These are phyloP conservation scores for Trichophaea hybrida DNA, from an alignment of 2,329 filamentous ascomycete genomes.

Conservation along the genomic window DNA sequence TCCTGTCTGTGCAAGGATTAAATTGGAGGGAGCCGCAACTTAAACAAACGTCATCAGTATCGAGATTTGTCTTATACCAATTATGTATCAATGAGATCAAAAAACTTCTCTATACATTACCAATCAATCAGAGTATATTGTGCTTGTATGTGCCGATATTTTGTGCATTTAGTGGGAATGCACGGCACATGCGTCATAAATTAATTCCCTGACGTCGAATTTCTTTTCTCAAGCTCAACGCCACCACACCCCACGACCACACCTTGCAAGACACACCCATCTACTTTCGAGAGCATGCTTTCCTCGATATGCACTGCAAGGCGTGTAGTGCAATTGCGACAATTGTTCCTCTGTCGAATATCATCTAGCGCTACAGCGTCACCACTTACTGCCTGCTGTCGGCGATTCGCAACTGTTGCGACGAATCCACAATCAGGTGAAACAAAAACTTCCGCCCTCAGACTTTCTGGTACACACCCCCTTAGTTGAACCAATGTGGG, in stretches of 20 bases:
- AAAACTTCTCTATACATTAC: neutral
- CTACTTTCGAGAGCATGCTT: slow-evolving; percentile 1
- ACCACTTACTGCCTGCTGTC: neutral
- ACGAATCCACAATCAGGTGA: neutral
- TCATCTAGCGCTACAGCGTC: neutral
- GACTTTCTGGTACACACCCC: neutral
- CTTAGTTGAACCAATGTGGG: neutral
- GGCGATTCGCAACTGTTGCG: neutral
- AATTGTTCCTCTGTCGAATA: neutral
- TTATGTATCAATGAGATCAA: neutral
- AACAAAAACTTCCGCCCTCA: neutral
- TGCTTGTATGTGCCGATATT: too few relatives aligned
- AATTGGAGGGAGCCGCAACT: too few relatives aligned
- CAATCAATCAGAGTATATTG: too few relatives aligned
- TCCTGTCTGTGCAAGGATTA: too few relatives aligned
- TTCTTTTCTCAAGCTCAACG: neutral
- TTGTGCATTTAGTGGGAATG: too few relatives aligned
- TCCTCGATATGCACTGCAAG: neutral
- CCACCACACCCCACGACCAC: neutral
- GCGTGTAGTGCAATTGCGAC: neutral
- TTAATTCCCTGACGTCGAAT: neutral
- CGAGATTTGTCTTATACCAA: too few relatives aligned
- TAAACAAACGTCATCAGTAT: too few relatives aligned
- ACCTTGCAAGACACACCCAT: neutral
- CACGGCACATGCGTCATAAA: neutral